These are phyloP conservation scores for Hymenotorrendiella dingleyae DNA, from an alignment of 2,329 filamentous ascomycete genomes.

Conservation along the genomic window DNA sequence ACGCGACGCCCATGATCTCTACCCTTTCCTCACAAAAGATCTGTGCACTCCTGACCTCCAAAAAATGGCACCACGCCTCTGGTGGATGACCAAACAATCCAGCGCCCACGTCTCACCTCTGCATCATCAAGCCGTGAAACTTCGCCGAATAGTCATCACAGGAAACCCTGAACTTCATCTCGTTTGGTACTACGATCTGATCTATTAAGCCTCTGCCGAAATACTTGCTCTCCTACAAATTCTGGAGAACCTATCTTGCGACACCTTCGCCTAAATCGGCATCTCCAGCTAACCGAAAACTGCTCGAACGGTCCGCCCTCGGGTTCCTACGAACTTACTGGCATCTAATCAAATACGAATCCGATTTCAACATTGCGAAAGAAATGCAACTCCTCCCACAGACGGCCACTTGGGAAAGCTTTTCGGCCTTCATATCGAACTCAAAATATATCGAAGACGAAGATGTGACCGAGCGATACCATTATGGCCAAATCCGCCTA, in stretches of 20 bases:
- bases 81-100: not conserved
- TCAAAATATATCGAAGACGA: constrained; percentile 11
- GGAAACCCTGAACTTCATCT: constrained; percentile 33
- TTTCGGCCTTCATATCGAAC: constrained; percentile 12
- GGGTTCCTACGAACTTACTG: constrained; percentile 32
- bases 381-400: constrained; percentile 17
- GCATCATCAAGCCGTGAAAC: constrained; percentile 26
- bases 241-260: constrained; percentile 24
- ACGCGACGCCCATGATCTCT: not conserved
- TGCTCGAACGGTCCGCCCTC: constrained; percentile 8
- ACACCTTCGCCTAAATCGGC: not conserved
- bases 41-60: not conserved
- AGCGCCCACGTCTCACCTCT: constrained; percentile 13
- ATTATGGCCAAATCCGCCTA: constrained; percentile 31
- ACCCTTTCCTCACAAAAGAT: not conserved
- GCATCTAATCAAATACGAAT: constrained; percentile 28
- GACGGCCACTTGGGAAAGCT: not conserved
- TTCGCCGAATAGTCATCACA: constrained; percentile 29
- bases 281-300: not conserved
- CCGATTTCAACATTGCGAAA: constrained; percentile 32
- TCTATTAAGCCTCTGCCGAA: constrained; percentile 16
- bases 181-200: constrained; percentile 26
- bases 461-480: constrained; percentile 26
- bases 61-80: not conserved
- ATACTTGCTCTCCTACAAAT: constrained; percentile 24